Conservation (phyloP, 345 rosid genomes). For the Physaria fendleri region DNA sequence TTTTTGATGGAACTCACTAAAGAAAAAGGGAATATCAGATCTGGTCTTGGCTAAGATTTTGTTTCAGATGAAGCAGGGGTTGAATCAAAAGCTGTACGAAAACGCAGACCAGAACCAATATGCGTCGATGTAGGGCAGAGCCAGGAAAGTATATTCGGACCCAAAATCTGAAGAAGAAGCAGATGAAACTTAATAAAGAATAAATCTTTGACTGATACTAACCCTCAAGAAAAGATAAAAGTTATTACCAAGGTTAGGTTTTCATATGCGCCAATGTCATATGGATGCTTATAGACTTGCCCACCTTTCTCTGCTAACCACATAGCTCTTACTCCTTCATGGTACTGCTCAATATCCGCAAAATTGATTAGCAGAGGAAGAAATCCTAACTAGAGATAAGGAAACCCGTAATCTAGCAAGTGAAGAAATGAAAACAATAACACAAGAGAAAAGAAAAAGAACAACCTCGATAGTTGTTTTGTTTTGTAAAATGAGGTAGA, state of each 20-base stretch:
- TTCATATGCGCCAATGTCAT: constrained; percentile 61
- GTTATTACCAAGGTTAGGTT: constrained; percentile 58
- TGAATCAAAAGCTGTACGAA: constrained; percentile 55
- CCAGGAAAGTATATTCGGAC: constrained; percentile 73
- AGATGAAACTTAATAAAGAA: background rate
- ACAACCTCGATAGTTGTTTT: constrained; percentile 89
- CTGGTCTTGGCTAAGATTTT: constrained; percentile 15
- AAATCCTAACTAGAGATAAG: background rate
- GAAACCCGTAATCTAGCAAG: background rate
- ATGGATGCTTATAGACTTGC: constrained; percentile 74
- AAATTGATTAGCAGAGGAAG: background rate
- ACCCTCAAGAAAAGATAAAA: background rate
- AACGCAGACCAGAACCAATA: constrained; percentile 67
- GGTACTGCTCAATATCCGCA: constrained; percentile 45
- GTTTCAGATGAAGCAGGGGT: constrained; percentile 23
- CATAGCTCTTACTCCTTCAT: constrained; percentile 92
- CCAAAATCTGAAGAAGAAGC: constrained; percentile 54
- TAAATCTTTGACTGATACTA: background rate
- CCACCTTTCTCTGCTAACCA: constrained; percentile 96
- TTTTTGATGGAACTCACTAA: background rate
- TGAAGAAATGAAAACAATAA: background rate
- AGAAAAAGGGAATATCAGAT: background rate
- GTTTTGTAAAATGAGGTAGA: constrained; percentile 74
- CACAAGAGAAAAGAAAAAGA: background rate
- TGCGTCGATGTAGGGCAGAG: constrained; percentile 61